Evolutionary conservation across 2,329 filamentous ascomycete genomes (phyloP).

Genomic region (Cytospora piceae): DNA sequence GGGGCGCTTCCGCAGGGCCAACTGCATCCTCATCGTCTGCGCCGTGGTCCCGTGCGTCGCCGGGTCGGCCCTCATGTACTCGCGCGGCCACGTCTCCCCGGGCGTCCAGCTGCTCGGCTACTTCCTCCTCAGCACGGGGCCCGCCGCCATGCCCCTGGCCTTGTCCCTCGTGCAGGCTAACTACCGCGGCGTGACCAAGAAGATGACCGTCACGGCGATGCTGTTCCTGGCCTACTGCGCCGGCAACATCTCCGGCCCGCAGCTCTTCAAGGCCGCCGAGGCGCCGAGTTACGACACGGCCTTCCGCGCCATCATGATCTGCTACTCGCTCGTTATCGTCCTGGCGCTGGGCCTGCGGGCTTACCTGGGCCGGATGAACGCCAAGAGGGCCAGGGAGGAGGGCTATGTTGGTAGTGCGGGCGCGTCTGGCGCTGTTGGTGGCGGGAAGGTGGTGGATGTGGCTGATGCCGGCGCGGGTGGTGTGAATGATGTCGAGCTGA

Average conservation of each 20-base stretch:
- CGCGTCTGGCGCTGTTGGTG: slow-evolving; percentile 45
- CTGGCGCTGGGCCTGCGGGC: slow-evolving; percentile 49
- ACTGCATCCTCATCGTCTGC: slow-evolving; percentile 55
- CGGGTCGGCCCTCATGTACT: slow-evolving; percentile 58
- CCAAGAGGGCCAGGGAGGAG: slow-evolving; percentile 46
- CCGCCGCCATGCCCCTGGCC: slow-evolving; percentile 57
- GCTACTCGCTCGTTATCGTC: slow-evolving; percentile 54
- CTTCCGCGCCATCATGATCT: slow-evolving; percentile 59
- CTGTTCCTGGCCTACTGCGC: slow-evolving; percentile 59
- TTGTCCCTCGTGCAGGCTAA: slow-evolving; percentile 61
- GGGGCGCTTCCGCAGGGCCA: slow-evolving; percentile 53
- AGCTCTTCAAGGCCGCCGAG: slow-evolving; percentile 55
- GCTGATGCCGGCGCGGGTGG: slow-evolving; percentile 34
- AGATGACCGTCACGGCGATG: slow-evolving; percentile 61
- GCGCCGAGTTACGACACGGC: slow-evolving; percentile 57
- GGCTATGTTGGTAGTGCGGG: slow-evolving; percentile 50
- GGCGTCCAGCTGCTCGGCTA: slow-evolving; percentile 59
- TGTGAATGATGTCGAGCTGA: slow-evolving; percentile 44
- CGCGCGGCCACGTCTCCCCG: slow-evolving; percentile 44
- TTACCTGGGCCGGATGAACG: slow-evolving; percentile 54
- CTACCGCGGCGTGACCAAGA: slow-evolving; percentile 61
- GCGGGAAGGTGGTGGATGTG: slow-evolving; percentile 41
- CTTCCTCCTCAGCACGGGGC: slow-evolving; percentile 58
- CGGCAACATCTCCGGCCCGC: slow-evolving; percentile 60
- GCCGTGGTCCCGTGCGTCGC: slow-evolving; percentile 56